These are phyloP conservation scores for Lentinula detonsa DNA, from an alignment of 768 basidiomycete genomes.

Conservation along the genomic window DNA sequence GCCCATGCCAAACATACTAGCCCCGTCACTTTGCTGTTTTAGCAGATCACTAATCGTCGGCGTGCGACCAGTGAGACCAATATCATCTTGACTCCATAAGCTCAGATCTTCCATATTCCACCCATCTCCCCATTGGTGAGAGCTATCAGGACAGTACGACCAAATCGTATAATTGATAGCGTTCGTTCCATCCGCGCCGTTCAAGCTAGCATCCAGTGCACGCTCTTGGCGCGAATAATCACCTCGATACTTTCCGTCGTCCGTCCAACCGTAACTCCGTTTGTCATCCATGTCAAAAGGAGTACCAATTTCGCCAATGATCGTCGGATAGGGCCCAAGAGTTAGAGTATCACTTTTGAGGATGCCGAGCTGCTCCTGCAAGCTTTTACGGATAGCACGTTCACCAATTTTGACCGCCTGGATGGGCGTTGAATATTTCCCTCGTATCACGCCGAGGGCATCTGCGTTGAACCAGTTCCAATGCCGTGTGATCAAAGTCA, in stretches of 20 bases:
- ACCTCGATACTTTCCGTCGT: constrained; percentile 60
- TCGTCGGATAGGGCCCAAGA: constrained; percentile 71
- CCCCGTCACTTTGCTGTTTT: constrained; percentile 16
- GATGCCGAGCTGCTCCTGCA: constrained; percentile 79
- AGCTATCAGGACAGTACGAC: constrained; percentile 82
- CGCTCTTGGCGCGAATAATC: constrained; percentile 75
- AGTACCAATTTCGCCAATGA: constrained; percentile 94
- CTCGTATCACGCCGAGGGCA: constrained; percentile 85
- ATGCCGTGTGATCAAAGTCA: constrained; percentile 88
- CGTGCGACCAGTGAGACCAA: constrained; percentile 15
- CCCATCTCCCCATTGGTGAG: constrained; percentile 87
- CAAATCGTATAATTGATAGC: constrained; percentile 78
- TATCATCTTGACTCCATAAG: constrained; percentile 78
- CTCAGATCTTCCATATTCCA: constrained; percentile 98
- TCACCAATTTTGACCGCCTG: constrained; percentile 83
- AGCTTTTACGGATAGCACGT: constrained; percentile 66
- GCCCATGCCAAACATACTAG: constrained; percentile 17
- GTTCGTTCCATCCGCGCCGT: constrained; percentile 73
- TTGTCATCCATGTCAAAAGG: constrained; percentile 94
- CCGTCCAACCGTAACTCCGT: constrained; percentile 74
- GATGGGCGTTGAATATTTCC: constrained; percentile 63
- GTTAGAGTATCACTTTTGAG: constrained; percentile 69
- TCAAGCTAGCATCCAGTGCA: constrained; percentile 82
- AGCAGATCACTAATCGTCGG: constrained; percentile 14
- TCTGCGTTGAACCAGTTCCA: constrained; percentile 97